A percentile compares a stretch with the other conserved stretches of the same genome.
These are phyloP conservation scores for Prunus fruticosa DNA, from an alignment of 306 rosid species.

Conservation along the genomic window DNA sequence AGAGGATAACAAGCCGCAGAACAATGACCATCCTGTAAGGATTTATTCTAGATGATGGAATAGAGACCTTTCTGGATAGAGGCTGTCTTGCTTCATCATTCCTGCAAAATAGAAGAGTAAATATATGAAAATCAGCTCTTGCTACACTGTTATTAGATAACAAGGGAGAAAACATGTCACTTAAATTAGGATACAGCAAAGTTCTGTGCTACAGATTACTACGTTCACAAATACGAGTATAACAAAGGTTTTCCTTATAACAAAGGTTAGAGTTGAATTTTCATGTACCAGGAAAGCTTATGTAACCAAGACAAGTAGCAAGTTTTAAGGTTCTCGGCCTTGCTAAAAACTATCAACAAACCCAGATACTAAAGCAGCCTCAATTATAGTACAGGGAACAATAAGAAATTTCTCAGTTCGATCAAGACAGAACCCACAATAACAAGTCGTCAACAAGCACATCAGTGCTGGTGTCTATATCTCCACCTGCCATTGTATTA, in stretches of 20 bases:
- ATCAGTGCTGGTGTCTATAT: constrained; percentile 82
- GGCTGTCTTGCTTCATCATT: constrained; percentile 97
- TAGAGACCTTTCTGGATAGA: constrained; percentile 87
- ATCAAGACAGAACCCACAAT: constrained; percentile 31
- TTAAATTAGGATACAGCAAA: constrained; percentile 3
- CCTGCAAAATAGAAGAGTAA: constrained; percentile 38
- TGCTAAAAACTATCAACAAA: constrained; percentile 7
- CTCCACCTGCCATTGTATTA: constrained; percentile 33
- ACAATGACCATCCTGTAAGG: constrained; percentile 94
- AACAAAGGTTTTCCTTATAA: neutral
- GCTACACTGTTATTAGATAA: constrained; percentile 5
- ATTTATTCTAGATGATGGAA: constrained; percentile 89
- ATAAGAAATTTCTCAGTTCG: neutral
- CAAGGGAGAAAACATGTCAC: neutral
- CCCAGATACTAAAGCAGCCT: neutral
- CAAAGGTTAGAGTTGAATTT: neutral
- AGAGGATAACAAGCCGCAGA: constrained; percentile 76
- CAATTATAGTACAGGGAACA: neutral
- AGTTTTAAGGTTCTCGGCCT: neutral
- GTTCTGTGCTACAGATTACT: neutral
- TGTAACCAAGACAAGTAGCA: neutral
- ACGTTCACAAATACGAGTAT: neutral
- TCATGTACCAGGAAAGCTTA: neutral
- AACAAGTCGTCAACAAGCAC: constrained; percentile 70
- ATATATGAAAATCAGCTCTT: constrained; percentile 11